A percentile compares a stretch with the other conserved stretches of the same genome.
Conservation (phyloP, 2,329 filamentous ascomycete species). For the Xylaria sp. region DNA sequence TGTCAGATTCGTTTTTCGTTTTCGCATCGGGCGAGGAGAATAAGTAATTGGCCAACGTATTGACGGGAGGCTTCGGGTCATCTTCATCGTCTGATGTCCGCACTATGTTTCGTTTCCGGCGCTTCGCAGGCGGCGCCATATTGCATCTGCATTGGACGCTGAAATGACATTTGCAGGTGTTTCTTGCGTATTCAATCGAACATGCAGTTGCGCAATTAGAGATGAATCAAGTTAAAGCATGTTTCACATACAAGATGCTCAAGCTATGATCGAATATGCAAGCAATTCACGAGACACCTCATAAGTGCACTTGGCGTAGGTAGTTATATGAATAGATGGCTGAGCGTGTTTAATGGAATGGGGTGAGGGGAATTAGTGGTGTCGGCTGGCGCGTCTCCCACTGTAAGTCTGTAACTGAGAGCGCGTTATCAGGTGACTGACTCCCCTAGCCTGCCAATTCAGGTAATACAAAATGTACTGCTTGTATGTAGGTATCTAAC, state of each 20-base stretch:
- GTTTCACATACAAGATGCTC: neutral
- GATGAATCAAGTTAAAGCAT: neutral
- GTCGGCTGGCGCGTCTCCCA: conserved; percentile 24
- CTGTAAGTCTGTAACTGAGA: conserved; percentile 40
- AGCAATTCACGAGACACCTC: neutral
- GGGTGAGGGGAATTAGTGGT: conserved; percentile 17
- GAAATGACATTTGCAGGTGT: conserved; percentile 43
- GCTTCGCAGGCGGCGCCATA: conserved; percentile 70
- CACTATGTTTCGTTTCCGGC: conserved; percentile 67
- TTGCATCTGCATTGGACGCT: conserved; percentile 33
- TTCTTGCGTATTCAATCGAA: conserved; percentile 3
- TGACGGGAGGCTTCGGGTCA: conserved; percentile 53
- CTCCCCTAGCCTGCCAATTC: neutral
- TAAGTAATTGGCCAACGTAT: conserved; percentile 65
- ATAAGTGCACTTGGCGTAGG: conserved; percentile 16
- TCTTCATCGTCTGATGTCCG: conserved; percentile 63
- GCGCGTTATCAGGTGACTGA: conserved; percentile 46
- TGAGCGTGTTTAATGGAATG: conserved; percentile 3
- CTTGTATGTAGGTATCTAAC: too few relatives aligned
- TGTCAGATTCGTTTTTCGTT: conserved; percentile 48
- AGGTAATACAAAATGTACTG: neutral
- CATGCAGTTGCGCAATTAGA: conserved; percentile 3
- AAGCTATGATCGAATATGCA: neutral
- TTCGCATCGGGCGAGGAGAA: conserved; percentile 63
- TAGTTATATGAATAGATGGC: neutral